Conservation (phyloP, 768 basidiomycete species). For the Boletus sensibilis region DNA sequence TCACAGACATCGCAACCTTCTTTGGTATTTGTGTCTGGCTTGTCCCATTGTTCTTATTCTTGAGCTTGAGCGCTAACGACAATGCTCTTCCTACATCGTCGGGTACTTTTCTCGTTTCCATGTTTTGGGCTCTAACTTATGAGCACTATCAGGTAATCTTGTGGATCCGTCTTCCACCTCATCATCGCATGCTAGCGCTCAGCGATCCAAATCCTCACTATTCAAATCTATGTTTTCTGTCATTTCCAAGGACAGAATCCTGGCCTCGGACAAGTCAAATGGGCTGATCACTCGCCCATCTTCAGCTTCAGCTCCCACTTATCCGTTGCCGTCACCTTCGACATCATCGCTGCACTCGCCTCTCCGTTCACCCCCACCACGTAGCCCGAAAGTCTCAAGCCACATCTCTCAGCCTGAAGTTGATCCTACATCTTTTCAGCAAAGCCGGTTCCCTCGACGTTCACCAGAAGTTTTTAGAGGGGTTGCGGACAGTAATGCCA, state of each 20-base stretch:
- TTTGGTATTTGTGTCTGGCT: constrained; percentile 87
- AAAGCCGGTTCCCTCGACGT: constrained; percentile 43
- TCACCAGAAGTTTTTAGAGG: constrained; percentile 15
- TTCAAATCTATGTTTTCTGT: constrained; percentile 62
- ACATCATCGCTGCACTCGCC: constrained; percentile 18
- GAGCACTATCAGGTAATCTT: constrained; percentile 9
- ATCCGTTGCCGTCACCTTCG: constrained; percentile 33
- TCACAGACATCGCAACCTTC: constrained; percentile 79
- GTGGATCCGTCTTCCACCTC: constrained; percentile 21
- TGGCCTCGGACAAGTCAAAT: constrained; percentile 52
- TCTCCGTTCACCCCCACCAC: constrained; percentile 28
- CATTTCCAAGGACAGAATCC: constrained; percentile 40
- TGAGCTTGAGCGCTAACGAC: constrained; percentile 95
- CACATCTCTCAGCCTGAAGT: constrained; percentile 35
- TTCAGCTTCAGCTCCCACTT: constrained; percentile 5
- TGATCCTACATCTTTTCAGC: constrained; percentile 26
- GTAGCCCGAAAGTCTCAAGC: constrained; percentile 13
- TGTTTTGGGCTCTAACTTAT: neutral
- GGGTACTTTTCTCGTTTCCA: constrained; percentile 34
- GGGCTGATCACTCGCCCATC: constrained; percentile 71
- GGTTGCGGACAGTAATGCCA: constrained; percentile 21
- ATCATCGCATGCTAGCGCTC: constrained; percentile 27
- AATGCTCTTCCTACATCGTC: constrained; percentile 83
- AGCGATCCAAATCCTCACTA: constrained; percentile 58
- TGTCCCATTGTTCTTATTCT: constrained; percentile 89